Conservation (phyloP, 345 rosid genomes). For the Mercurialis annua region DNA sequence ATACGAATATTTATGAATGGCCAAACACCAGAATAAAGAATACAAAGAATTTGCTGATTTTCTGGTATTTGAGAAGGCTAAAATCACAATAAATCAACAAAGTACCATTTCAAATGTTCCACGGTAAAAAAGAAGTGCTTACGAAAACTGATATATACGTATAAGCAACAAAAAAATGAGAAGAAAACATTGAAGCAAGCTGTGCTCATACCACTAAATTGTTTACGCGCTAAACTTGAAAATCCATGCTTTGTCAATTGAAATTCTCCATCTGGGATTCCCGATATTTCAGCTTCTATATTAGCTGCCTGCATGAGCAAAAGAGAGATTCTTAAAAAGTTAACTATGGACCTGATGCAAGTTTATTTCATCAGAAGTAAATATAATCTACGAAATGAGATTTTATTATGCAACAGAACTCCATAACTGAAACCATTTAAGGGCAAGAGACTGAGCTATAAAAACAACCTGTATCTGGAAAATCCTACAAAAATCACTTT, state of each 20-base stretch:
- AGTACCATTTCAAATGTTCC: not conserved
- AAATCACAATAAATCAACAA: not conserved
- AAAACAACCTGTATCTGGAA: not conserved
- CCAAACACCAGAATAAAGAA: not conserved
- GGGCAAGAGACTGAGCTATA: not conserved
- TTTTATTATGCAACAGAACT: no score
- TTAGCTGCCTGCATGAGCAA: conserved; percentile 68
- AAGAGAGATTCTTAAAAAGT: not conserved
- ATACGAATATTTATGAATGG: no score
- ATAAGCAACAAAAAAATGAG: not conserved
- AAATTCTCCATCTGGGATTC: conserved; percentile 60
- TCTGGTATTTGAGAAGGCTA: not conserved
- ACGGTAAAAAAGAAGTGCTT: not conserved
- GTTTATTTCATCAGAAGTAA: conserved; percentile 3
- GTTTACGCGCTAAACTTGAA: conserved; percentile 64
- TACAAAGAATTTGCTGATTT: no score
- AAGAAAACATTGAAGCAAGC: conserved; percentile 9
- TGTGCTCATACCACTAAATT: conserved; percentile 66
- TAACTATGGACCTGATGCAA: not conserved
- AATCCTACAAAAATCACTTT: not conserved
- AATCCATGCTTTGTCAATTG: conserved; percentile 67
- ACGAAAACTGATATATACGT: not conserved
- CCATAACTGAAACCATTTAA: not conserved
- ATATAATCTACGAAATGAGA: not conserved
- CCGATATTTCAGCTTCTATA: conserved; percentile 69